Percentiles rank a stretch among this genome's conserved stretches.
Evolutionary conservation across 1,139 yeast genomes (phyloP).

Genomic region (Maudiozyma humilis): DNA sequence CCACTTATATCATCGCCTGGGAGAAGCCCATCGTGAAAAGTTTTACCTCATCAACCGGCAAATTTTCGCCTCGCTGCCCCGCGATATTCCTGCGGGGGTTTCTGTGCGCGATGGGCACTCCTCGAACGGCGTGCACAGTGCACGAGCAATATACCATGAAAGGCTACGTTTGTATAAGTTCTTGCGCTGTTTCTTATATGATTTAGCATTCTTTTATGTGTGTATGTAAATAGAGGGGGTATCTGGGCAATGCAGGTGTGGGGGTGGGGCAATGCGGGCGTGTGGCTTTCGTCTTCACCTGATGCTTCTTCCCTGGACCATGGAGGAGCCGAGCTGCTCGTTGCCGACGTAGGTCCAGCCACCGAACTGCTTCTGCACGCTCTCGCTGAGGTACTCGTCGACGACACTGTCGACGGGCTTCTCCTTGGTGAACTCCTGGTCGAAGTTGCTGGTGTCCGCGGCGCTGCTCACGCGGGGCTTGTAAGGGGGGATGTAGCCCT

Average conservation of each 20-base stretch:
- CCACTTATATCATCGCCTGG: too few relatives aligned
- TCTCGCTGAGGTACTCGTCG: constrained; percentile 78
- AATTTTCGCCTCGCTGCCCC: neutral
- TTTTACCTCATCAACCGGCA: neutral
- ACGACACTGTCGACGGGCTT: constrained; percentile 94
- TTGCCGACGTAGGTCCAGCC: constrained; percentile 94
- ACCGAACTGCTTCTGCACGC: constrained; percentile 93
- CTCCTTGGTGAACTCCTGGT: constrained; percentile 85
- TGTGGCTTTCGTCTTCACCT: constrained; percentile 9
- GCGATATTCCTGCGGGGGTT: neutral
- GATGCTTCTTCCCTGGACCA: constrained; percentile 27
- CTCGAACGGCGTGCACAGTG: too few relatives aligned
- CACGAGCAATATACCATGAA: neutral
- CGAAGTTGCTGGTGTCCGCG: constrained; percentile 86
- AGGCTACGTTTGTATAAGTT: too few relatives aligned
- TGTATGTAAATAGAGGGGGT: too few relatives aligned
- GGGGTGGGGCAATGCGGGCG: neutral
- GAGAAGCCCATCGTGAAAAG: neutral
- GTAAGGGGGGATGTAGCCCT: constrained; percentile 91
- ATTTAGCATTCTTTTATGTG: too few relatives aligned
- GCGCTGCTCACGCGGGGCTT: constrained; percentile 86
- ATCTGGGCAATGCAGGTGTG: neutral
- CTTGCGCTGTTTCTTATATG: too few relatives aligned
- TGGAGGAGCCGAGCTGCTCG: constrained; percentile 34
- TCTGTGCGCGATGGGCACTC: too few relatives aligned